Conservation (phyloP, 2,329 filamentous ascomycete species). For the Neonectria punicea region DNA sequence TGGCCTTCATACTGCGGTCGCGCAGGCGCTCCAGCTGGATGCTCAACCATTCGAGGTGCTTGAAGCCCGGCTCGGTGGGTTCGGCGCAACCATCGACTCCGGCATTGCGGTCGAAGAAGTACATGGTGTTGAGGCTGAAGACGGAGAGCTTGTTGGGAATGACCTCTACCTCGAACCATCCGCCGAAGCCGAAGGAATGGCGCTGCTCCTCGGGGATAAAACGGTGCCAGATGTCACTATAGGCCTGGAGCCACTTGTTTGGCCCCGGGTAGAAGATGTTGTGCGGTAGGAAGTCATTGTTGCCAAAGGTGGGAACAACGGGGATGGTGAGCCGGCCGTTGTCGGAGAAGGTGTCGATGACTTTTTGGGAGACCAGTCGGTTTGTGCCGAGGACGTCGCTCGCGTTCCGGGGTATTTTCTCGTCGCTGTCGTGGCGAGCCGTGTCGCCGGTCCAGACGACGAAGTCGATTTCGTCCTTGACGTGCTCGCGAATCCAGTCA, state of each 20-base stretch:
- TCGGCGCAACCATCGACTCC: conserved; percentile 90
- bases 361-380: conserved; percentile 77
- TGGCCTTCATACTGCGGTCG: conserved; percentile 88
- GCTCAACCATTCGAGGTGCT: conserved; percentile 96
- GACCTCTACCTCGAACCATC: conserved; percentile 95
- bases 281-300: conserved; percentile 97
- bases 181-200: conserved; percentile 90
- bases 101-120: conserved; percentile 93
- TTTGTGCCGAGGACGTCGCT: conserved; percentile 84
- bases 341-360: conserved; percentile 77
- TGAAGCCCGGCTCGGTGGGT: conserved; percentile 85
- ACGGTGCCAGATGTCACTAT: conserved; percentile 80
- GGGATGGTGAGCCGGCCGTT: conserved; percentile 74
- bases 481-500: conserved; percentile 82
- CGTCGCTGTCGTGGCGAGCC: conserved; percentile 89
- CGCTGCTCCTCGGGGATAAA: conserved; percentile 95
- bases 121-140: conserved; percentile 95
- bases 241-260: conserved; percentile 84
- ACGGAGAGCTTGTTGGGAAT: conserved; percentile 87
- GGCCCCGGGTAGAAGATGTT: conserved; percentile 91
- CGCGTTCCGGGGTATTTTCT: conserved; percentile 78
- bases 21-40: conserved; percentile 88
- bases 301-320: conserved; percentile 90
- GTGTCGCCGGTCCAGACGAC: conserved; percentile 94
- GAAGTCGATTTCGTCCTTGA: conserved; percentile 86